A percentile compares a stretch with the other conserved stretches of the same genome.
Evolutionary conservation across 2,329 filamentous ascomycete species (phyloP).

Genomic region (Chaetomium globosum): DNA sequence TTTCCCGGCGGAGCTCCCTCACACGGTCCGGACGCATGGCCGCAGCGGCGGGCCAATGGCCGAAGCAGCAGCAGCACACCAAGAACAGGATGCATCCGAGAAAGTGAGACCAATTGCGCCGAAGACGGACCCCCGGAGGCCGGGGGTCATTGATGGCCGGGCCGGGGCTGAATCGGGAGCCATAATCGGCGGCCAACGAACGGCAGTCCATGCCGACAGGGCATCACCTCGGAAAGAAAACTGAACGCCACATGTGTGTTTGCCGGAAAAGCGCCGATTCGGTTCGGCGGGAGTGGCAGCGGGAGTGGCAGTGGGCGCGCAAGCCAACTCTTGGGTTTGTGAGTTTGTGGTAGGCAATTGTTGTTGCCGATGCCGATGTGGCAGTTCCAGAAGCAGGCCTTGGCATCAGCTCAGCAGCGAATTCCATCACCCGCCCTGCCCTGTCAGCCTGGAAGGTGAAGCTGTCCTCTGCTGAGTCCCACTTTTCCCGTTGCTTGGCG

Average conservation of each 20-base stretch:
- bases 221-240: constrained; percentile 32
- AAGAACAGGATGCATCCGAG: constrained; percentile 38
- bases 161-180: constrained; percentile 23
- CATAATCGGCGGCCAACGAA: constrained; percentile 30
- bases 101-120: constrained; percentile 1
- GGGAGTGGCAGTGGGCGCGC: constrained; percentile 1
- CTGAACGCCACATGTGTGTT: constrained; percentile 30
- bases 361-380: constrained; percentile 9
- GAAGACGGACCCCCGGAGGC: background rate
- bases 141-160: constrained; percentile 3
- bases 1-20: constrained; percentile 59
- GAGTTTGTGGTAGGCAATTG: too few relatives aligned
- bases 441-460: constrained; percentile 7
- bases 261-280: background rate
- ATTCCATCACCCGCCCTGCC: background rate
- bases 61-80: constrained; percentile 37
- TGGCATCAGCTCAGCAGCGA: constrained; percentile 1
- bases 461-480: constrained; percentile 16
- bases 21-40: constrained; percentile 62
- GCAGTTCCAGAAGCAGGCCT: constrained; percentile 2
- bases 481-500: constrained; percentile 23
- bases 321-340: background rate
- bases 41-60: constrained; percentile 47
- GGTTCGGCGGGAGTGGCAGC: background rate
- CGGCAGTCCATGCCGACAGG: constrained; percentile 37